Conservation (phyloP, 306 rosid species). For the Glycyrrhiza uralensis region DNA sequence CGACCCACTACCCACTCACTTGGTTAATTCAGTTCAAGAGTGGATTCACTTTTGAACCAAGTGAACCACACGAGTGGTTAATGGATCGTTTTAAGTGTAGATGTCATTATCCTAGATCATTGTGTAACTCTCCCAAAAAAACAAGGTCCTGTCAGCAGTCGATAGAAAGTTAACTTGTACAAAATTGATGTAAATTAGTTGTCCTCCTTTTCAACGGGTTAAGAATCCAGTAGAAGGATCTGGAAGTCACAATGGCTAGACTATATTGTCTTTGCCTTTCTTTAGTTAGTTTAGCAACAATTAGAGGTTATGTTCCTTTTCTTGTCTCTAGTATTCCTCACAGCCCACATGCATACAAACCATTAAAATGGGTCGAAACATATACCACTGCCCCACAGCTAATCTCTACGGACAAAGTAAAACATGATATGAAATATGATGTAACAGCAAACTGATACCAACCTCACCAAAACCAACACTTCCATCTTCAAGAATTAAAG, state of each 20-base stretch:
- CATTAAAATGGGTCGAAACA: background rate
- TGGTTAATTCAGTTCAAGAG: background rate
- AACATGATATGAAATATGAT: background rate
- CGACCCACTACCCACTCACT: background rate
- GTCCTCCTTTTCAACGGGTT: background rate
- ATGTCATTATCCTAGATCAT: background rate
- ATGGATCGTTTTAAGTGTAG: background rate
- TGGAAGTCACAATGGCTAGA: background rate
- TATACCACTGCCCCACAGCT: background rate
- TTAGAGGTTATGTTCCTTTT: background rate
- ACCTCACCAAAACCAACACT: conserved; percentile 93
- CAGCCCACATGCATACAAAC: background rate
- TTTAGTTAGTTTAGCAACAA: background rate
- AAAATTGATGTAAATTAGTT: background rate
- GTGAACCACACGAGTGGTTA: background rate
- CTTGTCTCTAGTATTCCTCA: conserved; percentile 2
- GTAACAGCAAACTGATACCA: conserved; percentile 31
- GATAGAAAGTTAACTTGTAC: background rate
- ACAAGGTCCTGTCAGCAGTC: background rate
- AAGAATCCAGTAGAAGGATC: conserved; percentile 3
- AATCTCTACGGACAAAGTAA: background rate
- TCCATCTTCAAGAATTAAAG: conserved; percentile 83
- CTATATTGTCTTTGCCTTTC: background rate
- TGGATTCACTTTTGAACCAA: background rate
- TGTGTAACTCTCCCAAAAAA: background rate